Evolutionary conservation across 305 asterid genomes (phyloP).

Genomic region (Fraxinus platypoda): DNA sequence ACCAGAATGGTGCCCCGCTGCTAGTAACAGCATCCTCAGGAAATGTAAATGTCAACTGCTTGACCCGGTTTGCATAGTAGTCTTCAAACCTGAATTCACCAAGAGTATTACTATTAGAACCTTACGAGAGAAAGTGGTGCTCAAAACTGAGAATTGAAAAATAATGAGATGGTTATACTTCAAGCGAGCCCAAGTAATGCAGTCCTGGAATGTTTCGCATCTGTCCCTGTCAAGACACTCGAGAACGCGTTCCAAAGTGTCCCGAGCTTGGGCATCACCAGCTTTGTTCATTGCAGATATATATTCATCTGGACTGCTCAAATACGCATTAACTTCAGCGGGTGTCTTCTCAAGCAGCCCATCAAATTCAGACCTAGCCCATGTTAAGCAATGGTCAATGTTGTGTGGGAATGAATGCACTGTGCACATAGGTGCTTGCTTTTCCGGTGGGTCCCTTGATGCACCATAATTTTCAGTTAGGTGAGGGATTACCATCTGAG

Average conservation of each 20-base stretch:
- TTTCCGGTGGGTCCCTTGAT: constrained; percentile 45
- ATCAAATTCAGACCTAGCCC: constrained; percentile 47
- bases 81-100: constrained; percentile 36
- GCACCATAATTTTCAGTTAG: constrained; percentile 46
- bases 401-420: constrained; percentile 46
- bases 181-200: constrained; percentile 42
- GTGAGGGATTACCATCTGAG: constrained; percentile 43
- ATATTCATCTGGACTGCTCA: constrained; percentile 35
- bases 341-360: constrained; percentile 42
- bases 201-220: constrained; percentile 37
- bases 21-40: constrained; percentile 40
- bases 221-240: constrained; percentile 40
- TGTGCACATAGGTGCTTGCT: constrained; percentile 44
- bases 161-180: constrained; percentile 21
- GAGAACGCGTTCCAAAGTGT: constrained; percentile 36
- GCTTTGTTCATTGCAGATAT: constrained; percentile 34
- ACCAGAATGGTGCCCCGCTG: constrained; percentile 43
- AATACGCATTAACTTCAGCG: constrained; percentile 37
- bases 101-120: constrained; percentile 10
- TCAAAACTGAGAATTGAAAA: not conserved
- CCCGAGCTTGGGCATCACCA: constrained; percentile 43
- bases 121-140: not conserved
- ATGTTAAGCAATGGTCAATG: constrained; percentile 42
- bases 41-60: constrained; percentile 37
- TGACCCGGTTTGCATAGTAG: constrained; percentile 41